Evolutionary conservation across 768 basidiomycete genomes (phyloP), one percentile per base, ranked within the genome.

Genomic region (Boletus edulis): DNA sequence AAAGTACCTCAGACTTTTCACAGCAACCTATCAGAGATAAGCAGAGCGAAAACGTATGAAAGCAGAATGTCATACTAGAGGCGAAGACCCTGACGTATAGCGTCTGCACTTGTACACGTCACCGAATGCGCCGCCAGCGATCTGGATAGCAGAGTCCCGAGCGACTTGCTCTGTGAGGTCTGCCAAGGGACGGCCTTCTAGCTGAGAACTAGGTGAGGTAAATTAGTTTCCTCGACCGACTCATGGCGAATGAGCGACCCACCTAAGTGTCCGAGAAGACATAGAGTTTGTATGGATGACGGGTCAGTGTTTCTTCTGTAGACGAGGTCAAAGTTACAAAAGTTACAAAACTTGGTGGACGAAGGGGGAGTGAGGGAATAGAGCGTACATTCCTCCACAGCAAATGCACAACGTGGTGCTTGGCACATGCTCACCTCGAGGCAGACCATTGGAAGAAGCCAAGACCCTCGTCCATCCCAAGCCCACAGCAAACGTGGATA

Each of bases 21-120:
- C 31, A 31, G 45, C 45, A 31, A 46, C 31, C 45, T 46, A 46
- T 9, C 4, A 5, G 9, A 1, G 12, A 13, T 44, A 42, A 51
- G 15, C 2, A 34, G 7, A 24, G 13, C 0, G 4, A 4, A 37
- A 15, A 15, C 24, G 3, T 13, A 18, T 9, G 38, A 39, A 14
- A 15, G 20, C 9, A 24, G 5, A 24, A 29, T 22, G 15, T 29
- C 46, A 8, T 38, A 54, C 55, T 6, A 43, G 20, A 9, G 41
- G 54, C 5, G 34, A 42, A 18, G 34, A 31, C 27, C 46, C 55
- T 6, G 34, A 20, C 3, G 17, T 14, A 4, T 11, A 12, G 9
- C 43, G 42, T 32, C 17, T 41, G 34, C 55, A 56, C 34, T 43
- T 56, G 55, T 37, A 56, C 1, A 56, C 52, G 18, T 56, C 52